phyloP scores from a whole-genome alignment of 345 rosid species.

The Salix purpurea region DNA sequence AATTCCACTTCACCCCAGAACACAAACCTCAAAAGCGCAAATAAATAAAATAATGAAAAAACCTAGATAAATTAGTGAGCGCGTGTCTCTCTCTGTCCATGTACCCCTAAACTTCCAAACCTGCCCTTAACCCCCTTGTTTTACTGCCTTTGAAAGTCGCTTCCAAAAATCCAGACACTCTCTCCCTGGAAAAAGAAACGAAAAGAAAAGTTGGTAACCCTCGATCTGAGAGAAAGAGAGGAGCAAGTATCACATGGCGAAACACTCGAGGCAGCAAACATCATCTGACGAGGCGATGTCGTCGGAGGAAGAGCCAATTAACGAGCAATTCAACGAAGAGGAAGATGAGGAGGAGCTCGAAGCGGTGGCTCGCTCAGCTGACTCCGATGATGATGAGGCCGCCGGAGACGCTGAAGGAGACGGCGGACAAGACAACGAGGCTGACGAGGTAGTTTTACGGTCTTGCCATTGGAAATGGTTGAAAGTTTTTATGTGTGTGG shows the following conservation, averaged over 20 bases:
- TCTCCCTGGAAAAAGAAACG: not conserved
- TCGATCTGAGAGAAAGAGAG: constrained; percentile 26
- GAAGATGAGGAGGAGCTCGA: constrained; percentile 96
- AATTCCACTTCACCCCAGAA: constrained; percentile 12
- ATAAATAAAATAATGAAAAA: constrained; percentile 2
- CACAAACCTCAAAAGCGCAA: not conserved
- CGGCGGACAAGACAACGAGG: constrained; percentile 20
- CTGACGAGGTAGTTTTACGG: constrained; percentile 43
- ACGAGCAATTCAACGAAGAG: constrained; percentile 63
- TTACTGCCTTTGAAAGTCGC: not conserved
- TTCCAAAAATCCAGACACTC: constrained; percentile 11
- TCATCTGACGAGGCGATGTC: constrained; percentile 75
- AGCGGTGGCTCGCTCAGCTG: constrained; percentile 86
- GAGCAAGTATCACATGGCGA: constrained; percentile 30
- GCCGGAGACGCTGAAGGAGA: constrained; percentile 18
- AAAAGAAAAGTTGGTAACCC: constrained; percentile 30
- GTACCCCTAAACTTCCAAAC: not conserved
- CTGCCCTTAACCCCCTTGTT: not conserved
- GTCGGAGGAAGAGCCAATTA: constrained; percentile 58
- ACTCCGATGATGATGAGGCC: constrained; percentile 59
- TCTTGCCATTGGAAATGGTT: not conserved
- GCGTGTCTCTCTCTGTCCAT: no score
- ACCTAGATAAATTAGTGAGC: not conserved
- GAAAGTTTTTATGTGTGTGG: not conserved
- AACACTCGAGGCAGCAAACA: constrained; percentile 44